phyloP scores from a whole-genome alignment of 129 eudicot genomes.

The carrot (Daucus carota) region DH1_v3.0 NC_030385.2:44577001-44577500 shows the following conservation, averaged over 20 bases:
- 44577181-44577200: neutral
- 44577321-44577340: neutral
- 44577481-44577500: no score
- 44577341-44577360: neutral
- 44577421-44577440: no score
- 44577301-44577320: neutral
- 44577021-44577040: conserved; percentile 9
- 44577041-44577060: conserved; percentile 12
- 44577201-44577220: neutral
- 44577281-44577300: no score
- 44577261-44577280: neutral
- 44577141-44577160: neutral
- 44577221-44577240: neutral
- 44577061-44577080: conserved; percentile 22
- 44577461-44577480: no score
- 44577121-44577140: neutral
- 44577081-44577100: neutral
- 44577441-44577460: no score
- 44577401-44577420: no score
- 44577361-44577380: neutral
- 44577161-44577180: neutral
- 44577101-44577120: neutral
- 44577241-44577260: neutral
- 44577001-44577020: neutral
- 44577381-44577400: neutral